Conservation (phyloP, 495 filamentous ascomycete species). For the Xylaria grammica region DNA sequence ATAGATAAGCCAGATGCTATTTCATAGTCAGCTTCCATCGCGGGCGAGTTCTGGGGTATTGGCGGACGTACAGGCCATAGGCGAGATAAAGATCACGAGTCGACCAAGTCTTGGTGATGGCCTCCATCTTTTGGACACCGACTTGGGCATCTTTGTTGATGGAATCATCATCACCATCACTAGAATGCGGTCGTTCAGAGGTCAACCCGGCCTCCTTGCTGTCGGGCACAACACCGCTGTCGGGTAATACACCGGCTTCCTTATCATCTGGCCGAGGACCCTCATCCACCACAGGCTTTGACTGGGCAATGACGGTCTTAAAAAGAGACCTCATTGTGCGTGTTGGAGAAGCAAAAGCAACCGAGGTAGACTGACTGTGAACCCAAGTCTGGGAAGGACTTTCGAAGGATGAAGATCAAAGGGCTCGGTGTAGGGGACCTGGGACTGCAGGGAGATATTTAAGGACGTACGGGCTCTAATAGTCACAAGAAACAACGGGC, state of each 20-base stretch:
- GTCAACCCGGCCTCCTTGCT: constrained; percentile 26
- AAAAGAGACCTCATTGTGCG: constrained; percentile 32
- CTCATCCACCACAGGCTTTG: constrained; percentile 32
- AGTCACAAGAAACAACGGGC: constrained; percentile 4
- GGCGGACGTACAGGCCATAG: constrained; percentile 45
- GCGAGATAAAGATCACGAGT: constrained; percentile 46
- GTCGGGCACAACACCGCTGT: constrained; percentile 18
- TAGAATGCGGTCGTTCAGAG: constrained; percentile 23
- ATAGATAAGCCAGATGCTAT: constrained; percentile 58
- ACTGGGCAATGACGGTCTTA: constrained; percentile 22
- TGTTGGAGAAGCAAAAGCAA: constrained; percentile 4
- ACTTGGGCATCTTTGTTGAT: constrained; percentile 40
- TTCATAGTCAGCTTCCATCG: constrained; percentile 17
- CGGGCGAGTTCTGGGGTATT: neutral
- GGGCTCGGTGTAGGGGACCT: neutral
- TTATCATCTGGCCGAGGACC: constrained; percentile 22
- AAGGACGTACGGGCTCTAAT: neutral
- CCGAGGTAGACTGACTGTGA: neutral
- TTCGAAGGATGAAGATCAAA: neutral
- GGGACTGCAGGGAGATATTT: constrained; percentile 14
- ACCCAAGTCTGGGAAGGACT: neutral
- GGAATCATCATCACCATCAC: constrained; percentile 39
- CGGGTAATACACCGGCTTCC: constrained; percentile 26
- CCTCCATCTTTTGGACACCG: constrained; percentile 57
- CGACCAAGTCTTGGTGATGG: constrained; percentile 54